Base-by-base conservation (phyloP, 805 yeast species). In the Yamadazyma takamatsuzukensis region DNA sequence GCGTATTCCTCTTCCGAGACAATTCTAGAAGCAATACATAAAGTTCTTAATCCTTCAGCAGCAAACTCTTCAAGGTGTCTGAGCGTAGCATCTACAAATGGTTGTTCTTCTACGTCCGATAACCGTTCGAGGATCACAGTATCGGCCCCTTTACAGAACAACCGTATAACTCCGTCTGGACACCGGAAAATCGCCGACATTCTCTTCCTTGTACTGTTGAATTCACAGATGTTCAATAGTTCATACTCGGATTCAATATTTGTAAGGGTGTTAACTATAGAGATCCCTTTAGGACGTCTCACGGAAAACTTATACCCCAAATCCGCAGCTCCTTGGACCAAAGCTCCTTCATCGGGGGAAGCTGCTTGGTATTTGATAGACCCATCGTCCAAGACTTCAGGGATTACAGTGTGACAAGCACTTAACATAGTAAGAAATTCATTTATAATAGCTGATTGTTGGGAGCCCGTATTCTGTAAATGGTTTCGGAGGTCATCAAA, bases 311-410 rank as follows among this genome's bases (percentile, higher is more conserved):
- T 78, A 54, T 83, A 93, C 0, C 97, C 97, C 29, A 90, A 64
- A 49, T 68, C 70, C 0, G 97, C 93, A 12, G 96, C 97, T 37
- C 99, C 99, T 48, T 89, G 88, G 2, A 93, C 99, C 40, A 93
- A 69, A 0, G 99, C 99, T 32, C 98, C 98, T 66, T 94, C 98
- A 64, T 93, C 99, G 0, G 98, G 98, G 0, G 97, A 89, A 0
- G 98, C 96, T 1, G 99, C 98, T 61, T 93, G 99, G 56, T 94
- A 93, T 55, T 86, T 89, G 42, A 93, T 80, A 2, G 70, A 46
- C 0, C 83, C 85, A 3, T 56, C 52, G 1, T 70, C 78, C 39
- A 70, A 72, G 13, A 74, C 65, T 56, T 93, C 98, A 0, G 99
- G 99, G 41, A 93, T 93, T 25, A 93, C 99, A 0, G 99, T 94